These are phyloP conservation scores for Lantana camara DNA, from an alignment of 257 asterid genomes.

Conservation along the genomic window DNA sequence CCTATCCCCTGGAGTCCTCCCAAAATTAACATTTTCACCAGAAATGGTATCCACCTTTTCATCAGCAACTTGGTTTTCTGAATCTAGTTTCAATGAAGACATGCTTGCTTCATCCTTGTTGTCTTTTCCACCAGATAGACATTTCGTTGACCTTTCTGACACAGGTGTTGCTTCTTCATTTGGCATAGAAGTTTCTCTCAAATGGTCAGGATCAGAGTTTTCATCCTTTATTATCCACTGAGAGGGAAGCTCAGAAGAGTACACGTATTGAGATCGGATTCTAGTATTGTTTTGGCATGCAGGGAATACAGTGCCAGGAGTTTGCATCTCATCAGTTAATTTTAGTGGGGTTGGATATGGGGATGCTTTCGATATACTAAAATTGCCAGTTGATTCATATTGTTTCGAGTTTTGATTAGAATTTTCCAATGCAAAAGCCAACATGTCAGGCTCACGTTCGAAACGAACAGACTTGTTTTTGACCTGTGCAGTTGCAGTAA, in stretches of 20 bases:
- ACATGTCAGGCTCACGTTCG: conserved; percentile 45
- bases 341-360: conserved; percentile 82
- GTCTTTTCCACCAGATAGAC: conserved; percentile 37
- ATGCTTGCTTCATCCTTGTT: conserved; percentile 49
- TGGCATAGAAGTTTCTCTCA: conserved; percentile 31
- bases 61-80: conserved; percentile 32
- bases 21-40: conserved; percentile 31
- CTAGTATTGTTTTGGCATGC: conserved; percentile 46
- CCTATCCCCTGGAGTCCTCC: conserved; percentile 68
- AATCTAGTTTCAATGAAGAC: conserved; percentile 43
- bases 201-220: conserved; percentile 32
- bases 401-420: conserved; percentile 38
- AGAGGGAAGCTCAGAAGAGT: conserved; percentile 43
- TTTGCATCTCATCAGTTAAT: conserved; percentile 82
- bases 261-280: conserved; percentile 71
- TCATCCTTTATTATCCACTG: conserved; percentile 50
- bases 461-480: conserved; percentile 70
- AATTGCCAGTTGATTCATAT: conserved; percentile 40
- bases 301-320: conserved; percentile 90
- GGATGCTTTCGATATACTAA: conserved; percentile 42
- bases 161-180: conserved; percentile 33
- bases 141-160: conserved; percentile 23
- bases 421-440: conserved; percentile 45
- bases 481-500: conserved; percentile 40
- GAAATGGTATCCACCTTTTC: conserved; percentile 19